These are phyloP conservation scores for Bacterosira constricta DNA, from an alignment of 108 stramenopile genomes.

Conservation along the genomic window DNA sequence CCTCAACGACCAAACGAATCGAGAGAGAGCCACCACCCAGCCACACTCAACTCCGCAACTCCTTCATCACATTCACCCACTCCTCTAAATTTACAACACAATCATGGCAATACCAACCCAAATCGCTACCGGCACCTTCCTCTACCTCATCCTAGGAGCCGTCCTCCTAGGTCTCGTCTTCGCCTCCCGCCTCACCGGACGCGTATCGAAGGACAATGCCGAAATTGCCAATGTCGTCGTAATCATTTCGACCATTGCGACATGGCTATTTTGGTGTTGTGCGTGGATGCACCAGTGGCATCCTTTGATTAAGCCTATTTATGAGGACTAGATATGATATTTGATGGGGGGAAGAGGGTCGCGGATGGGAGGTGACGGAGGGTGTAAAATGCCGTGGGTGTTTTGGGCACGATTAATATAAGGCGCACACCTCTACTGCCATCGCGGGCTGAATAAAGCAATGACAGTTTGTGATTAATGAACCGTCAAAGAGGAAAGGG, in stretches of 20 bases:
- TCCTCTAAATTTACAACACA: neutral
- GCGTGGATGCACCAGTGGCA: slow-evolving; percentile 96
- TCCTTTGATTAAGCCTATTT: slow-evolving; percentile 89
- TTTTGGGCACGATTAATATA: too few relatives aligned
- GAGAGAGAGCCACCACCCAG: too few relatives aligned
- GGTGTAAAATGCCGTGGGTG: too few relatives aligned
- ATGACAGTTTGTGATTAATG: too few relatives aligned
- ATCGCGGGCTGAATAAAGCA: too few relatives aligned
- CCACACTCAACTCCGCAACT: slow-evolving; percentile 55
- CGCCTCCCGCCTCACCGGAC: slow-evolving; percentile 65
- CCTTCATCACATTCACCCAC: neutral
- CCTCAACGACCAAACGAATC: too few relatives aligned
- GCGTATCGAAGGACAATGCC: slow-evolving; percentile 82
- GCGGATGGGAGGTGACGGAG: too few relatives aligned
- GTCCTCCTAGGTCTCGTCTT: slow-evolving; percentile 66
- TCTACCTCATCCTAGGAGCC: slow-evolving; percentile 70
- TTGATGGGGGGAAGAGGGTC: too few relatives aligned
- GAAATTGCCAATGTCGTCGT: slow-evolving; percentile 87
- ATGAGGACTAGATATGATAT: slow-evolving; percentile 68
- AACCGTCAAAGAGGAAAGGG: too few relatives aligned
- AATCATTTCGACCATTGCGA: slow-evolving; percentile 65
- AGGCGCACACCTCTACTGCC: too few relatives aligned
- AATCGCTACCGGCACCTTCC: slow-evolving; percentile 76
- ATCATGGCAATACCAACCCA: slow-evolving; percentile 77
- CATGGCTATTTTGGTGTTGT: slow-evolving; percentile 91